Conservation (phyloP, 352 stramenopile genomes). For the Pythium brachiatum region DNA sequence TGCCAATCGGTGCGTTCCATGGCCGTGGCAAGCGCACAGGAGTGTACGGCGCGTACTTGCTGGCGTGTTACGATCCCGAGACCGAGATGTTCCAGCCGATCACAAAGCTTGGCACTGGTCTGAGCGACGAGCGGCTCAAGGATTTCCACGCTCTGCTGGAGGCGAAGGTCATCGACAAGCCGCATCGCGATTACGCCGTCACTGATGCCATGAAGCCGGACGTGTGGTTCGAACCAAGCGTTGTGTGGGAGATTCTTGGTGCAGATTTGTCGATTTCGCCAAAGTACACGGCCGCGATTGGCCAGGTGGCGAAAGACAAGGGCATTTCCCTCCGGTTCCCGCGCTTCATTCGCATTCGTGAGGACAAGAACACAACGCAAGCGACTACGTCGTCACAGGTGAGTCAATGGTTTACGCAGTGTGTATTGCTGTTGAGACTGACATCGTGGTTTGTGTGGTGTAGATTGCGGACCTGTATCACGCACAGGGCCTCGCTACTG, state of each 20-base stretch:
- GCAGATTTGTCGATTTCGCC: conserved; percentile 98
- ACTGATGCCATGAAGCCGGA: conserved; percentile 88
- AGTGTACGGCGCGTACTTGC: conserved; percentile 97
- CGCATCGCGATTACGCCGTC: conserved; percentile 92
- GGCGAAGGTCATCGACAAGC: conserved; percentile 76
- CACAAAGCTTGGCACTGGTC: conserved; percentile 98
- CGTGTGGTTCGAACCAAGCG: conserved; percentile 95
- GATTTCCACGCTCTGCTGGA: conserved; percentile 84
- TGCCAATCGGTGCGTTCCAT: conserved; percentile 98
- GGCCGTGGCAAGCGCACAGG: conserved; percentile 95
- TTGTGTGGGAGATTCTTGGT: conserved; percentile 98
- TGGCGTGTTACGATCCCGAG: conserved; percentile 98
- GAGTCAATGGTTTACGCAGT: conserved; percentile 2
- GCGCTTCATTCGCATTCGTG: conserved; percentile 95
- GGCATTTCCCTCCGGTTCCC: conserved; percentile 99
- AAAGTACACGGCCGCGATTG: conserved; percentile 96
- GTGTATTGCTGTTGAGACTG: background rate
- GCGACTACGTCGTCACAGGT: conserved; percentile 97
- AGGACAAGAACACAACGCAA: conserved; percentile 97
- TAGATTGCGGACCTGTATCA: conserved; percentile 83
- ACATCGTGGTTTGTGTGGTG: conserved; percentile 7
- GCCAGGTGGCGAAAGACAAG: conserved; percentile 87
- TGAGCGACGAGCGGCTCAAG: conserved; percentile 98
- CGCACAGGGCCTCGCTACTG: conserved; percentile 70
- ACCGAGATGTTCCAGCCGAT: conserved; percentile 98